Evolutionary conservation across 441 rosid genomes (phyloP), one percentile per base, ranked within the genome.

Genomic region (Gossypium davidsonii): DNA sequence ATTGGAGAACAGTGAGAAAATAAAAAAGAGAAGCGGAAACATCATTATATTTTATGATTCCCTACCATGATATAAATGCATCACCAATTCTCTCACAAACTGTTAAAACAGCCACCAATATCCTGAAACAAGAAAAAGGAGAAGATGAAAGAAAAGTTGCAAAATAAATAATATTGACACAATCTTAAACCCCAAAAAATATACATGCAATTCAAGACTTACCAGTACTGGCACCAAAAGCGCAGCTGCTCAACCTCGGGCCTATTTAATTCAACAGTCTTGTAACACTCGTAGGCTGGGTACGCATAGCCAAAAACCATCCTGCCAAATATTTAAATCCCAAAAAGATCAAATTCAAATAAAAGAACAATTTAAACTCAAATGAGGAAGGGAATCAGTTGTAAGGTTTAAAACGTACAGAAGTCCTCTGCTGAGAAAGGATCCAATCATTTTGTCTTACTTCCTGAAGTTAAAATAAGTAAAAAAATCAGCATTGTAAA

Each of bases 151-250:
- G 34, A 66, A n/a, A 49, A 70, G 21, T 61, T 42, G 26, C 42
- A 48, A 68, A 10, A 23, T 10, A 61, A 37, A 26, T 71, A 18
- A 28, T 49, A n/a, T 52, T 57, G 18, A 15, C 56, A 63, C 6
- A 61, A 67, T 52, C 56, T 37, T 37, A 65, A 52, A 26, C 4
- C 51, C 0, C 26, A 15, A 55, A 62, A 8, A 12, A 48, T 12
- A 48, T 3, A 5, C 7, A 20, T 11, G 11, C 23, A 67, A 42
- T 5, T n/a, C 6, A 60, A 26, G 73, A 76, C 80, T 74, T 79
- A 95, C 99, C 99, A 95, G 74, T 95, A 95, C 68, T 89, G 99
- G 88, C 99, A 95, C 99, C 99, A 95, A 82, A 95, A 95, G 0
- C 90, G 97, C 75, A 95, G 98, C 52, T 91, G 95, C 78, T 95